Base-by-base conservation (phyloP, 2,329 filamentous ascomycete genomes). In the Hypomyces perniciosus region DNA sequence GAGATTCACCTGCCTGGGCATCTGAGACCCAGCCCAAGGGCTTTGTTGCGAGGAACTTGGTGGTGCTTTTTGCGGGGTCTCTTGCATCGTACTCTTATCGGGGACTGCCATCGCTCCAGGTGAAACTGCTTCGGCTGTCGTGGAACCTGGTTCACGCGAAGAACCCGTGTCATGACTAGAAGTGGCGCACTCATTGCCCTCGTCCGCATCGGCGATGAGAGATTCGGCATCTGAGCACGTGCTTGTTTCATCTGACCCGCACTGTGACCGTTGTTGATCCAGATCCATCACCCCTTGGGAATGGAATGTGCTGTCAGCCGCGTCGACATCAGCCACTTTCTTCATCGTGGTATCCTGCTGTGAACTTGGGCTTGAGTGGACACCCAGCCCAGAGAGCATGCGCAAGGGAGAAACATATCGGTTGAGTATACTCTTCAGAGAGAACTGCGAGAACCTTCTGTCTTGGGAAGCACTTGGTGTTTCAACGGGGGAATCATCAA, bases 371-470 rank as follows among this genome's bases (percentile, higher is more conserved):
- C 39, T 20, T 26, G 34, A 38, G 34, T 45, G 9, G 31, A n/a
- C 8, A 10, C 13, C 43, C 27, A 33, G 28, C 8, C 35, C 8
- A 1, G 28, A 8, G 6, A 38, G 26, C 13, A 26, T 45, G 37
- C 43, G 30, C 1, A 41, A 35, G 10, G 37, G 43, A 26, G 46
- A 44, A 6, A 46, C 29, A 40, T 34, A 48, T 8, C 46, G 38
- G 6, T 33, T 46, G 41, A 45, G 41, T 8, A 49, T 46, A 40
- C 44, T 52, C 31, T 48, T 52, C 26, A 45, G 38, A 13, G 51
- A 46, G 20, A 43, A 47, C 6, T 38, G 39, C 26, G 51, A 37
- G 42, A 48, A 45, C 28, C 41, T 41, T 29, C 46, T 49, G 43
- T 35, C 42, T 13, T 42, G 51, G 5, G 40, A 31, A 4, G 51